Base-by-base conservation (phyloP, 257 asterid genomes). In the Solanum lycopersicoides region DNA sequence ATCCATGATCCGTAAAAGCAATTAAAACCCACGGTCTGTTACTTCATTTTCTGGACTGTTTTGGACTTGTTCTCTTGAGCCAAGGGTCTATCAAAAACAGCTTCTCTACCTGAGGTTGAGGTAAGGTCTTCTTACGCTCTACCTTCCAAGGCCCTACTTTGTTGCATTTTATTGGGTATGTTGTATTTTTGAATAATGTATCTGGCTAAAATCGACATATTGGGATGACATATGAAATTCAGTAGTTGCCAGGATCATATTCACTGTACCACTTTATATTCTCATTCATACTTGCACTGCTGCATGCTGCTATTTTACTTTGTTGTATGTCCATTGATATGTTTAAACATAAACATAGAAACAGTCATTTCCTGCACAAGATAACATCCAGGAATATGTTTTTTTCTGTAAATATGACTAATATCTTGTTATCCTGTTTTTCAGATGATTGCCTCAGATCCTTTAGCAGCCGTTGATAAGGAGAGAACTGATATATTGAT, bases 401-500 rank as follows among this genome's bases (percentile, higher is more conserved):
- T 79, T 88, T 79, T 80, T 42, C 83, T 87, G 76, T 79, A 59
- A 69, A 79, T 80, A 80, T 86, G n/a, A 60, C 77, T 71, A 66
- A 23, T 89, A 53, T 25, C 75, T 30, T 50, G 85, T 66, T 20
- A 32, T 82, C 69, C 32, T 82, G 85, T 50, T 71, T 6, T 47
- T 72, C 94, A 95, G 98, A 92, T 90, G 28, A 73, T 86, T 83
- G 92, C 88, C 65, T 91, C 98, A 83, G 99, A 97, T 92, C 98
- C 99, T 91, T 92, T 95, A 90, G 95, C 95, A 85, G 83, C 79
- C 80, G 94, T 92, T 84, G 96, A 97, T 90, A 95, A 90, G 91
- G 99, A 93, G 93, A 92, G 89, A 82, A 95, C 98, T 32, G 95
- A 95, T 90, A 89, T 95, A 90, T 86, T 97, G 91, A 97, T 97